These are phyloP conservation scores for Drechslerella stenobrocha DNA, from an alignment of 2,329 filamentous ascomycete genomes.

Conservation along the genomic window DNA sequence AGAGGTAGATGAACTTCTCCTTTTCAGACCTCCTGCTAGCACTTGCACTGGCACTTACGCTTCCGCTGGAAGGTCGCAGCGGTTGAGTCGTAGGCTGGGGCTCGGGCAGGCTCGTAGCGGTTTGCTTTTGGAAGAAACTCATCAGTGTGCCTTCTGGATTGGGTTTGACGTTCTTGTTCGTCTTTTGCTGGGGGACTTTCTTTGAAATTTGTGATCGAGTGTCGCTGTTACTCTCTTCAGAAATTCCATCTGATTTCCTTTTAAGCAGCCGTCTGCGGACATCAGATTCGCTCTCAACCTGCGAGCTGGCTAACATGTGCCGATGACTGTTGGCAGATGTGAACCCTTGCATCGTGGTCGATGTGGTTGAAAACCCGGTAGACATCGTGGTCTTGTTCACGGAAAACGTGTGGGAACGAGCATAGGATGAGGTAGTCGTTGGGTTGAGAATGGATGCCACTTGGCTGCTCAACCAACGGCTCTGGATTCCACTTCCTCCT, in stretches of 20 bases:
- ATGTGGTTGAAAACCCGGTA: constrained; percentile 13
- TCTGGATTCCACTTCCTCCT: constrained; percentile 6
- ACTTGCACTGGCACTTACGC: not conserved
- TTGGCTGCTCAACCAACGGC: constrained; percentile 15
- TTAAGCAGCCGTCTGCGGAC: constrained; percentile 21
- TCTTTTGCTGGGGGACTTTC: constrained; percentile 14
- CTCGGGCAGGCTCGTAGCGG: constrained; percentile 14
- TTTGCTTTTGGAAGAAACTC: constrained; percentile 50
- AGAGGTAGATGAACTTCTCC: constrained; percentile 33
- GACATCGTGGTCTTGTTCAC: constrained; percentile 26
- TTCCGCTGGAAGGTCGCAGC: not conserved
- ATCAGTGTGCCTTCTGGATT: constrained; percentile 49
- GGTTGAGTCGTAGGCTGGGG: not conserved
- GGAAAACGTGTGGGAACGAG: constrained; percentile 38
- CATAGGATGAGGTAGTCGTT: constrained; percentile 28
- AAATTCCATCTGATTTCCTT: constrained; percentile 40
- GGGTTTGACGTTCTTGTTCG: constrained; percentile 30
- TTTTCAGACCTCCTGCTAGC: not conserved
- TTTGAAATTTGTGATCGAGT: not conserved
- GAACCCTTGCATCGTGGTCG: constrained; percentile 50
- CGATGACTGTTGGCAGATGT: constrained; percentile 51
- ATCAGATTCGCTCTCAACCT: constrained; percentile 51
- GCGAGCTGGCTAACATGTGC: constrained; percentile 53
- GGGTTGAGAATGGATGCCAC: constrained; percentile 24
- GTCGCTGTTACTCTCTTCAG: constrained; percentile 7